phyloP scores from a whole-genome alignment of 1,139 yeast genomes.

The Saccharomycopsis hybrid region DNA sequence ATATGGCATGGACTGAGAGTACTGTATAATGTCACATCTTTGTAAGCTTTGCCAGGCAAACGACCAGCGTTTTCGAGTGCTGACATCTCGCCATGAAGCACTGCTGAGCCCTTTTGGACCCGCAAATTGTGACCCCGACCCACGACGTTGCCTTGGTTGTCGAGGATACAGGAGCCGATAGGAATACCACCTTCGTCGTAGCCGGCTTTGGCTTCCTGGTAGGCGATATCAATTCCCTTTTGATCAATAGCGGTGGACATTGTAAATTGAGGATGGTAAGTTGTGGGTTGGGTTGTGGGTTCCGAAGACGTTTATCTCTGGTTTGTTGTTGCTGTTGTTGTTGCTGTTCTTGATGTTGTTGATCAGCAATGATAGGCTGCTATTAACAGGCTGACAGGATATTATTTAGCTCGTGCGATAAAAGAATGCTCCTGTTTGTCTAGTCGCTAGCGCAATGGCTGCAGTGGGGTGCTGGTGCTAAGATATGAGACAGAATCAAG shows the following conservation, averaged over 20 bases:
- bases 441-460: no score
- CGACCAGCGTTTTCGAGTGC: conserved; percentile 89
- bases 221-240: conserved; percentile 61
- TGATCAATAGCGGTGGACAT: conserved; percentile 33
- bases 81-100: conserved; percentile 85
- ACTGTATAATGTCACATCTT: conserved; percentile 75
- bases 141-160: conserved; percentile 69
- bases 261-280: conserved; percentile 33
- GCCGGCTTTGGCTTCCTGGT: conserved; percentile 62
- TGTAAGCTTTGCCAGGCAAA: conserved; percentile 60
- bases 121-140: conserved; percentile 89
- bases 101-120: conserved; percentile 73
- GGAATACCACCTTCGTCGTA: conserved; percentile 87
- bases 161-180: conserved; percentile 64
- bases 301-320: no score
- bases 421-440: no score
- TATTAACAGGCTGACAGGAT: no score
- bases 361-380: no score
- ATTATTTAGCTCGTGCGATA: no score
- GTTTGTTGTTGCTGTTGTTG: no score
- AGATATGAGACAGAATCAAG: no score
- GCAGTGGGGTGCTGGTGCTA: no score
- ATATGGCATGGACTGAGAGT: conserved; percentile 88
- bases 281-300: conserved; percentile 28
- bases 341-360: no score